These are phyloP conservation scores for Boletus eberwhitei DNA, from an alignment of 768 basidiomycete species.

Conservation along the genomic window DNA sequence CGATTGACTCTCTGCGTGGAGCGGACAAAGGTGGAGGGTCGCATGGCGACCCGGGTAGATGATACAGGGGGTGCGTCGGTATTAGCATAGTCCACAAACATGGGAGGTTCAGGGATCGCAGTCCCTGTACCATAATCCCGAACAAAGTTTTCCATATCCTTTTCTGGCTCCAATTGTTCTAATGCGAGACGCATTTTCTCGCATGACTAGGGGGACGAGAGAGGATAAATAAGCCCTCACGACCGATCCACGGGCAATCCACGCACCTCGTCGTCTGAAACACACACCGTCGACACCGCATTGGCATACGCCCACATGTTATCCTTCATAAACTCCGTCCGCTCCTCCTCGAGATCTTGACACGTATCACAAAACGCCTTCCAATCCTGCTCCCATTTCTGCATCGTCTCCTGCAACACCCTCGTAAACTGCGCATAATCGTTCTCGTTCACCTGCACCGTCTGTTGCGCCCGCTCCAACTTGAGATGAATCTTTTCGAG, in stretches of 20 bases:
- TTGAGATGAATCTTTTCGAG: constrained; percentile 86
- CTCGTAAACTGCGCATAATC: constrained; percentile 89
- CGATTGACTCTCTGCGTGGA: constrained; percentile 35
- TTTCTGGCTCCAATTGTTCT: constrained; percentile 84
- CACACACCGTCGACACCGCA: constrained; percentile 92
- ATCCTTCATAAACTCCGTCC: constrained; percentile 93
- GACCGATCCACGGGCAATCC: background rate
- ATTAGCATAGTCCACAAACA: constrained; percentile 78
- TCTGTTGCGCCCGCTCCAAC: constrained; percentile 84
- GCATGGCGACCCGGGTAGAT: constrained; percentile 53
- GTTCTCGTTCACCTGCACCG: constrained; percentile 85
- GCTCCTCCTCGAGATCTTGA: constrained; percentile 93
- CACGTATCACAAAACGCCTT: constrained; percentile 90
- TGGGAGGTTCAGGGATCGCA: constrained; percentile 82
- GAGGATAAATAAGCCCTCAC: background rate
- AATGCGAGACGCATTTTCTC: constrained; percentile 83
- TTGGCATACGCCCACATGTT: constrained; percentile 97
- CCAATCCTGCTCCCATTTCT: constrained; percentile 93
- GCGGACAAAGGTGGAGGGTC: constrained; percentile 53
- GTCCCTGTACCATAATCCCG: constrained; percentile 85
- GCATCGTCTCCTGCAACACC: constrained; percentile 71
- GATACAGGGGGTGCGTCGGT: constrained; percentile 63
- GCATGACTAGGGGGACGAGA: constrained; percentile 61
- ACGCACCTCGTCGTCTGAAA: constrained; percentile 89
- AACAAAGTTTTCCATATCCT: constrained; percentile 88